phyloP scores from a whole-genome alignment of 2,329 filamentous ascomycete species.

The Hysterium pulicare region DNA sequence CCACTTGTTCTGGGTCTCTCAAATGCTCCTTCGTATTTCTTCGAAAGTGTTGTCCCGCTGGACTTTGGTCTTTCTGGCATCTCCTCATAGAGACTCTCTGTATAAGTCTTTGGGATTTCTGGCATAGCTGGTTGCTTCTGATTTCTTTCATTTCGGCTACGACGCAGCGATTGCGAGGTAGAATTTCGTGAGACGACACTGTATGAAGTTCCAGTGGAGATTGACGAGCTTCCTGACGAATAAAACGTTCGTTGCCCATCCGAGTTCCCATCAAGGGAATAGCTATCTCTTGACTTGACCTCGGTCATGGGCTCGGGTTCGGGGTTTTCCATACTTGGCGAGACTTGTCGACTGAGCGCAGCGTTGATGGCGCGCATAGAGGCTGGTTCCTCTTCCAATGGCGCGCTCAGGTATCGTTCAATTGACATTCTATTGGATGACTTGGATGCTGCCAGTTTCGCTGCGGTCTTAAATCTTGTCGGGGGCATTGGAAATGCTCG shows the following conservation, averaged over 20 bases:
- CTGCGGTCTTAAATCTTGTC: background rate
- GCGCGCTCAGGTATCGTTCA: conserved; percentile 23
- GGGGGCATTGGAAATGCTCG: background rate
- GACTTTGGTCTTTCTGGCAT: conserved; percentile 10
- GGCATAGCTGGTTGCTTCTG: conserved; percentile 6
- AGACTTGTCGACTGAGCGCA: conserved; percentile 16
- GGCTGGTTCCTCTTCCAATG: conserved; percentile 23
- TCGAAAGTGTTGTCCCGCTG: conserved; percentile 2
- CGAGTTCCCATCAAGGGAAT: conserved; percentile 21
- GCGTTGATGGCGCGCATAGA: conserved; percentile 22
- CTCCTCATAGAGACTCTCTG: conserved; percentile 12
- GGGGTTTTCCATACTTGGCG: conserved; percentile 2
- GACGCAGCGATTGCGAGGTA: background rate
- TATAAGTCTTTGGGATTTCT: conserved; percentile 10
- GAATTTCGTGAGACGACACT: conserved; percentile 12
- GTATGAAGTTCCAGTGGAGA: conserved; percentile 20
- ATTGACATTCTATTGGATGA: conserved; percentile 22
- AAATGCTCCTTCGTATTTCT: background rate
- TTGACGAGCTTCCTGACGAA: conserved; percentile 19
- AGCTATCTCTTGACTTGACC: conserved; percentile 9
- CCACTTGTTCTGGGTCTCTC: background rate
- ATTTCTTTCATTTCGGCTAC: conserved; percentile 8
- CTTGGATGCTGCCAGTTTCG: conserved; percentile 8
- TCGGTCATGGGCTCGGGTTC: conserved; percentile 10
- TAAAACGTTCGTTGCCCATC: conserved; percentile 22